Conservation (phyloP, 2,329 filamentous ascomycete species). For the Fusarium sp. region DNA sequence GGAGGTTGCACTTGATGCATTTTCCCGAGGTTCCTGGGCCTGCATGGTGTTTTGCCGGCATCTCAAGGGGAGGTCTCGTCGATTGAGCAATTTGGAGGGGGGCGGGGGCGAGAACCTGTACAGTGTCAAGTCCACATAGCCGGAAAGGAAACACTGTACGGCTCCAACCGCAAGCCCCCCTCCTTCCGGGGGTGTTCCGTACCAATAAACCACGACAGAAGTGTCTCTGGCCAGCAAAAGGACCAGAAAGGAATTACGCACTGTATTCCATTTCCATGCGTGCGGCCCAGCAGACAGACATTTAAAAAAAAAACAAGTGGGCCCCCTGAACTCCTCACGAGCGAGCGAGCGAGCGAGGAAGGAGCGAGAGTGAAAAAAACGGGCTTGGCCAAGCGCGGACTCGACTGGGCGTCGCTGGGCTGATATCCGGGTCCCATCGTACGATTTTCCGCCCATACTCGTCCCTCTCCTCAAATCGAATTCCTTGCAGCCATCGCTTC, state of each 20-base stretch:
- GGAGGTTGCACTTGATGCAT: not conserved
- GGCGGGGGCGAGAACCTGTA: not conserved
- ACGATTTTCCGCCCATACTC: constrained; percentile 43
- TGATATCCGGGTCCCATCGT: constrained; percentile 46
- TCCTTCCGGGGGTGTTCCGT: constrained; percentile 4
- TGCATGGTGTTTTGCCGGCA: not conserved
- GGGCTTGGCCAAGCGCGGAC: constrained; percentile 38
- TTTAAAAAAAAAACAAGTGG: constrained; percentile 24
- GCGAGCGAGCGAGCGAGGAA: not conserved
- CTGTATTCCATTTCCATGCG: constrained; percentile 22
- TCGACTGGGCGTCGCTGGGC: constrained; percentile 41
- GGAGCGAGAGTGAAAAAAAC: constrained; percentile 7
- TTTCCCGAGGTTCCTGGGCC: not conserved
- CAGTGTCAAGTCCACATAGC: not conserved
- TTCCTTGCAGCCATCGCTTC: constrained; percentile 42
- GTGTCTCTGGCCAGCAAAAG: not conserved
- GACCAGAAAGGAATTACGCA: not conserved
- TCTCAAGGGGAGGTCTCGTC: not conserved
- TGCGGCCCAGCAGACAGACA: not conserved
- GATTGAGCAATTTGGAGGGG: not conserved
- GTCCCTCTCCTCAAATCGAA: constrained; percentile 42
- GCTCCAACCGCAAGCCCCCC: constrained; percentile 4
- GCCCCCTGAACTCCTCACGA: constrained; percentile 22
- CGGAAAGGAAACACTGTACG: not conserved
- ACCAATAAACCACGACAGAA: not conserved